Base-by-base conservation (phyloP, 2,329 filamentous ascomycete genomes). In the Sporothrix mexicana region DNA sequence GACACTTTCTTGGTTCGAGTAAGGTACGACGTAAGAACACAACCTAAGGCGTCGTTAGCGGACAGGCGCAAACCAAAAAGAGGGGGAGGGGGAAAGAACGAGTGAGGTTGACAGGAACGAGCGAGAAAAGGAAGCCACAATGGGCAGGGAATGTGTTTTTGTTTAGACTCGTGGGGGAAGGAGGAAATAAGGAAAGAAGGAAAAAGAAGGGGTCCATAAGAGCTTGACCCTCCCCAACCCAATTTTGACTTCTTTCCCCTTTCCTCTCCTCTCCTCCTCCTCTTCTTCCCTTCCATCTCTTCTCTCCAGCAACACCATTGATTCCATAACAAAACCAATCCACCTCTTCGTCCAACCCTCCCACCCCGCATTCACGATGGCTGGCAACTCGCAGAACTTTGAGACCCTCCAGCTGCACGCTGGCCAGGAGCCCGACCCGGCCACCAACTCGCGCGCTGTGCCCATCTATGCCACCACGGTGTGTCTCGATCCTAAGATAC, bases 381-480 rank as follows among this genome's bases (percentile, higher is more conserved):
- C 84, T 55, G 84, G 87, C 10, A 67, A 71, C 73, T 86, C 84
- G 82, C 86, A 85, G 77, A 88, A 91, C 81, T 96, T 96, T 78
- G 93, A 95, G 85, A 96, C 93, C 74, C 87, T 95, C 76, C 93
- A 95, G 85, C 88, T 96, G 77, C 93, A 96, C 81, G 93, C 93
- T 80, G 93, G 93, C 75, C 93, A 97, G 77, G 86, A 90, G 78
- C 90, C 93, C 30, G 96, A 98, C 80, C 84, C 92, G 36, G 82
- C 90, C 1, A 97, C 95, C 75, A 95, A 97, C 74, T 88, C 96
- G 36, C 90, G 96, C 78, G 96, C 95, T 64, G 94, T 98, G 9
- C 96, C 96, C 71, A 98, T 99, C 80, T 98, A 98, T 81, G 94
- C 95, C 15, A 95, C 95, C 5, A 95, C 92, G n/a, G 87, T 88